Base-by-base conservation (phyloP, 163 green algal species). In the Volvox carteri region DNA sequence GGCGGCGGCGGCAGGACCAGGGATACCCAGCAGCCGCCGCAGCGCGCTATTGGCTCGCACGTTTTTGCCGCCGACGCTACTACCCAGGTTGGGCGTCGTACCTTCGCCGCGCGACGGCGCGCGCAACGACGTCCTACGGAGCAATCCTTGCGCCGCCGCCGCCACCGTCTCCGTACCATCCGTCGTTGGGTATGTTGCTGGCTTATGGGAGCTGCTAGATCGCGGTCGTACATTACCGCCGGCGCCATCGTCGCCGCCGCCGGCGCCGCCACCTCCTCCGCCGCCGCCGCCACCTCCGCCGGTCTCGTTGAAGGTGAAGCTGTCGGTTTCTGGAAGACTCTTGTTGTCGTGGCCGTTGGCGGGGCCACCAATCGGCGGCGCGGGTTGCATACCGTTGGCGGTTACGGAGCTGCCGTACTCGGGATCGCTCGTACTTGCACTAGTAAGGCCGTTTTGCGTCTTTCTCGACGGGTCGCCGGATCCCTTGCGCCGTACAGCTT, bases 261-360 rank as follows among this genome's bases (percentile, higher is more conserved):
- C 39, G 39, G 41, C 16, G 39, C 70, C 70, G n/a, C n/a, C n/a
- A n/a, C n/a, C n/a, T n/a, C 3, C 54, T 4, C 28, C 28, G 4
- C 19, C 54, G 33, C 30, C 25, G 7, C 37, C 39, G 37, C 30
- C 39, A 19, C 70, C 21, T 37, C 39, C 12, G 70, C 41, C 39
- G 39, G 41, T 9, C 19, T 39, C 70, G 70, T 78, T 78, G 14
- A 78, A 58, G 70, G 70, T 41, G 70, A 78, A 78, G 70, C 70
- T 78, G 37, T 25, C 39, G 37, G 19, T 3, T 6, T n/a, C 3
- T 21, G 70, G 70, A 42, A 21, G 28, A 2, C 37, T 19, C 37
- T 21, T 78, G 16, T 35, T 72, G 23, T 23, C 18, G 39, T 78
- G 41, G 7, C 16, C n/a, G 60, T 72, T 72, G 28, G 25, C 60